These are phyloP conservation scores for Xylaria multiplex DNA, from an alignment of 2,329 filamentous ascomycete species.

Conservation along the genomic window DNA sequence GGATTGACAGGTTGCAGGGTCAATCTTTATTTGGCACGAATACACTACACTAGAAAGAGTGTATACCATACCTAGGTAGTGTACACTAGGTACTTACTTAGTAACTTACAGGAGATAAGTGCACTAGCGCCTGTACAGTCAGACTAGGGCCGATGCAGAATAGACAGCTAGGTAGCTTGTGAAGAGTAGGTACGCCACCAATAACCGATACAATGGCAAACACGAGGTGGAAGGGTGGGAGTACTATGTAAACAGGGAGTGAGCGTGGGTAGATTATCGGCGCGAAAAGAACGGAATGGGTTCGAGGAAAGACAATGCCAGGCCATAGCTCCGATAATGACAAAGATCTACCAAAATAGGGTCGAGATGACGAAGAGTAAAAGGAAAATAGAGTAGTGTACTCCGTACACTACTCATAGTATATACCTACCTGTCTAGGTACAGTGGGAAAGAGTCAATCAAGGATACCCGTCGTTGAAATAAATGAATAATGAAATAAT, in stretches of 20 bases:
- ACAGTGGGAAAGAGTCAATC: no score
- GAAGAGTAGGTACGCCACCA: background rate
- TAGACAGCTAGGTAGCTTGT: background rate
- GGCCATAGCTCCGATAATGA: background rate
- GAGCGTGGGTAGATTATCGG: background rate
- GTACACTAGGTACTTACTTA: background rate
- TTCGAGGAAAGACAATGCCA: background rate
- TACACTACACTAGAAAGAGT: constrained; percentile 12
- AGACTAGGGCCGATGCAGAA: constrained; percentile 12
- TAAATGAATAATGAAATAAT: no score
- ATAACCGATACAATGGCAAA: constrained; percentile 1
- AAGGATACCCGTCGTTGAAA: no score
- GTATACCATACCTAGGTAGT: no score
- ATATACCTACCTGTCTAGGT: no score
- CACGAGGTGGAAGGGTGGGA: background rate
- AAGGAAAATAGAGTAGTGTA: background rate
- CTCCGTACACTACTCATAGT: no score
- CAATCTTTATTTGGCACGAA: constrained; percentile 34
- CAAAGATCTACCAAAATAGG: background rate
- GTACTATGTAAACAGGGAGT: background rate
- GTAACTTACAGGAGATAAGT: no score
- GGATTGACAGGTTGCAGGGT: constrained; percentile 29
- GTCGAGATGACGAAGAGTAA: background rate
- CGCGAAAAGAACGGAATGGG: constrained; percentile 5
- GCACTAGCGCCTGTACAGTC: constrained; percentile 13